A percentile compares a stretch with the other conserved stretches of the same genome.
Evolutionary conservation across 495 filamentous ascomycete species (phyloP).

Genomic region (Lasiosphaeria miniovina): DNA sequence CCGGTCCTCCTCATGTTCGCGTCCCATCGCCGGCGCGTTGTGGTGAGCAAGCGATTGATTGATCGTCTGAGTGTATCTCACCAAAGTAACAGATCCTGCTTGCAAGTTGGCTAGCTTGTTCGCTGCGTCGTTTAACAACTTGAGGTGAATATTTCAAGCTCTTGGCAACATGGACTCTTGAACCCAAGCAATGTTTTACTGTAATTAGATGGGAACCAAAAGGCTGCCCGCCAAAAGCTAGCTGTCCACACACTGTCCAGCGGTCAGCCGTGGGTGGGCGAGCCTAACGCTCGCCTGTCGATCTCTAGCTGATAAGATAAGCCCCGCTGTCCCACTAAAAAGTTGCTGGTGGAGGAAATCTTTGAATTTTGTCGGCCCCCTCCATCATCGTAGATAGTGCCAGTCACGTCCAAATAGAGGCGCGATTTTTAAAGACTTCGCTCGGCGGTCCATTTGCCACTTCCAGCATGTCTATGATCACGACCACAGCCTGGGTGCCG

Average conservation of each 20-base stretch:
- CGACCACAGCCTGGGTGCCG: conserved; percentile 88
- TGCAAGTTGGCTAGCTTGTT: no score
- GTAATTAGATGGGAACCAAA: not conserved
- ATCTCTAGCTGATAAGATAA: conserved; percentile 32
- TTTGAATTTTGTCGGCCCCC: conserved; percentile 14
- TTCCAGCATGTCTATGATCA: conserved; percentile 71
- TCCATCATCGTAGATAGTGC: not conserved
- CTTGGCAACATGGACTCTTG: no score
- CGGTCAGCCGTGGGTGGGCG: no score
- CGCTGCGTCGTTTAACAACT: no score
- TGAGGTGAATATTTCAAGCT: no score
- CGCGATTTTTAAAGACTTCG: conserved; percentile 2
- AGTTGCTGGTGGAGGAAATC: conserved; percentile 28
- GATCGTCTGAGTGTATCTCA: not conserved
- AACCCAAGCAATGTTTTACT: not conserved
- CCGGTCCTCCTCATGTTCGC: conserved; percentile 42
- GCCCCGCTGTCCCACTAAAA: conserved; percentile 38
- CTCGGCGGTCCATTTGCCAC: not conserved
- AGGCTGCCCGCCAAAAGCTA: no score
- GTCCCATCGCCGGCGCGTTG: conserved; percentile 19
- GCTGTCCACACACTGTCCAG: no score
- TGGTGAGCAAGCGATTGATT: not conserved
- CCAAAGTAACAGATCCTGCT: not conserved
- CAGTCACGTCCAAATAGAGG: not conserved
- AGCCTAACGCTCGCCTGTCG: not conserved